Evolutionary conservation across 78 protist species (phyloP).

Genomic region (Acrasis kona): DNA sequence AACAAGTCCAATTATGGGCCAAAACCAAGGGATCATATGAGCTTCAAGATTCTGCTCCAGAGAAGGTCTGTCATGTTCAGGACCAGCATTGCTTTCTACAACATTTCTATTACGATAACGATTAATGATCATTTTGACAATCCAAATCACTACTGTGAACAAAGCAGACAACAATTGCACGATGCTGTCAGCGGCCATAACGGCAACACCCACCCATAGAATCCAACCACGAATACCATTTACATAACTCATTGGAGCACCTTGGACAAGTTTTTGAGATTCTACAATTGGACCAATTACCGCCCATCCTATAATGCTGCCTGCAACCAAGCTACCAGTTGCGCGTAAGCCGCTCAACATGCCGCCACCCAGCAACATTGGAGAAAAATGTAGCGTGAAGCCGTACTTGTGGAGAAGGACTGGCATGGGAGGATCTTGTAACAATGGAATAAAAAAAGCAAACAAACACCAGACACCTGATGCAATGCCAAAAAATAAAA

Average conservation of each 20-base stretch:
- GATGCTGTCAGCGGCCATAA: conserved; percentile 48
- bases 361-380: conserved; percentile 57
- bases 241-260: not conserved
- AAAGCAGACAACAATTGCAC: conserved; percentile 24
- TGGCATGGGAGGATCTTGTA: conserved; percentile 37
- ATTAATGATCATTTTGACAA: not conserved
- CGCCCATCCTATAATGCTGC: conserved; percentile 56
- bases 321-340: conserved; percentile 37
- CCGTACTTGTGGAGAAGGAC: conserved; percentile 13
- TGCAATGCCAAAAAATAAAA: conserved; percentile 29
- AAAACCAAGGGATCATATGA: conserved; percentile 34
- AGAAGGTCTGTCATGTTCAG: conserved; percentile 21
- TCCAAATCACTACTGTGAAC: not conserved
- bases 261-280: conserved; percentile 32
- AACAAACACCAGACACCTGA: conserved; percentile 43
- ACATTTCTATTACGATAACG: not conserved
- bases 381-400: conserved; percentile 43
- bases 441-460: conserved; percentile 45
- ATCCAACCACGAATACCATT: conserved; percentile 40
- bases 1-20: conserved; percentile 61
- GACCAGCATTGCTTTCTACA: not conserved
- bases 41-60: conserved; percentile 25
- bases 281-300: conserved; percentile 62
- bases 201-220: conserved; percentile 57
- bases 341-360: conserved; percentile 74